A percentile compares a stretch with the other conserved stretches of the same genome.
phyloP scores from a whole-genome alignment of 192 early-diverging fungal species.

The Thoreauomyces humboldtii region DNA sequence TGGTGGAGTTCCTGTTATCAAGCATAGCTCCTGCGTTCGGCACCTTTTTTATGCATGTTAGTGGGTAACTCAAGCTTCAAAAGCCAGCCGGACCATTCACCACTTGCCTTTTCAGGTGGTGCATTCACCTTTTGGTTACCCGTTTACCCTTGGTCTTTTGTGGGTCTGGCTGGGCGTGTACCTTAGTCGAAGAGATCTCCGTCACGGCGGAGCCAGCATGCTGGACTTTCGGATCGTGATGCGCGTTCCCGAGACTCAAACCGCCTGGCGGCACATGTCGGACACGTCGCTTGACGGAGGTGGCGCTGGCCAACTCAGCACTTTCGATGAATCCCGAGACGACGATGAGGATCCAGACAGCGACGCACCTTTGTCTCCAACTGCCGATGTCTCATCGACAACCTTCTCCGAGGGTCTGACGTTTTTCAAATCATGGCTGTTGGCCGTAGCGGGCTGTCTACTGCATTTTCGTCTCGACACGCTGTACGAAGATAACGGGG shows the following conservation, averaged over 20 bases:
- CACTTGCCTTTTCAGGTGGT: too few species aligned
- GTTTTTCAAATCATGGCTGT: conserved; percentile 7
- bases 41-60: conserved; percentile 21
- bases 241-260: neutral
- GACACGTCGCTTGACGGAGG: too few species aligned
- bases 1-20: conserved; percentile 16
- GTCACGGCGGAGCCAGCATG: neutral
- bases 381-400: too few species aligned
- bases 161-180: conserved; percentile 18
- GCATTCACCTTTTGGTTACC: conserved; percentile 18
- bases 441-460: conserved; percentile 10
- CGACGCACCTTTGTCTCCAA: too few species aligned
- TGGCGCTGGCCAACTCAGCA: too few species aligned
- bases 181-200: conserved; percentile 2
- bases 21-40: neutral
- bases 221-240: neutral
- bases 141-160: conserved; percentile 5
- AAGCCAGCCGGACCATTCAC: too few species aligned
- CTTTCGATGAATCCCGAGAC: neutral
- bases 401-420: too few species aligned
- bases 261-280: too few species aligned
- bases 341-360: neutral
- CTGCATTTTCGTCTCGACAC: conserved; percentile 25
- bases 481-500: conserved; percentile 20
- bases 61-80: too few species aligned